Percentiles rank a stretch among this genome's conserved stretches.
These are phyloP conservation scores for Lantana camara DNA, from an alignment of 257 asterid species.

Conservation along the genomic window DNA sequence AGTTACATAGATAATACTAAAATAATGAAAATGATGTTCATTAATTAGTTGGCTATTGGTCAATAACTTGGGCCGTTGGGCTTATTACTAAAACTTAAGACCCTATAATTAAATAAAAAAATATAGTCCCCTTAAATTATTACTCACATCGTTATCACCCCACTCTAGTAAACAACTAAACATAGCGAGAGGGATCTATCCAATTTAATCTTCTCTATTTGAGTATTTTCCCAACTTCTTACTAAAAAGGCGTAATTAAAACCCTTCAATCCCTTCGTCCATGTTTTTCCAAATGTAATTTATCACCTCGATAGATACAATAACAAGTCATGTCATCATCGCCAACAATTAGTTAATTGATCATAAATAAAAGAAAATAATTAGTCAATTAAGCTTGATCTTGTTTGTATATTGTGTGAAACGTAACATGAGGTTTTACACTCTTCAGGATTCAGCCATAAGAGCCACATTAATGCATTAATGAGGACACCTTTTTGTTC, in stretches of 20 bases:
- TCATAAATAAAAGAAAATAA: background rate
- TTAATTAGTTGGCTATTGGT: slow-evolving; percentile 24
- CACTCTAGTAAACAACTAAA: slow-evolving; percentile 5
- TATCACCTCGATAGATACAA: slow-evolving; percentile 12
- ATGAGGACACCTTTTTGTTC: no score
- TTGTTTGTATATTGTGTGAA: no score
- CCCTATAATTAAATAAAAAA: slow-evolving; percentile 14
- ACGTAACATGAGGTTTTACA: no score
- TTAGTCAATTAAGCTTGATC: no score
- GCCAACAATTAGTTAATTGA: slow-evolving; percentile 13
- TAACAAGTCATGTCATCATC: slow-evolving; percentile 9
- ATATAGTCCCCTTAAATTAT: background rate
- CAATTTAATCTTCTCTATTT: slow-evolving; percentile 17
- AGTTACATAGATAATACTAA: background rate
- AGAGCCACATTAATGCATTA: no score
- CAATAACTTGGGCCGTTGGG: slow-evolving; percentile 42
- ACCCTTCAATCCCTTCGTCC: slow-evolving; percentile 1
- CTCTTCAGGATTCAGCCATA: no score
- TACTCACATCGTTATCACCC: slow-evolving; percentile 29
- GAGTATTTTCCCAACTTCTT: slow-evolving; percentile 34
- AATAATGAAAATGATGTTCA: background rate
- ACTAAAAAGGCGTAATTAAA: slow-evolving; percentile 24
- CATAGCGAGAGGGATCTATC: slow-evolving; percentile 24
- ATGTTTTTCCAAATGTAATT: slow-evolving; percentile 24
- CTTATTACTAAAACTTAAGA: slow-evolving; percentile 16